Evolutionary conservation across 768 basidiomycete species (phyloP).

Genomic region (Neoboletus brunneissimus): DNA sequence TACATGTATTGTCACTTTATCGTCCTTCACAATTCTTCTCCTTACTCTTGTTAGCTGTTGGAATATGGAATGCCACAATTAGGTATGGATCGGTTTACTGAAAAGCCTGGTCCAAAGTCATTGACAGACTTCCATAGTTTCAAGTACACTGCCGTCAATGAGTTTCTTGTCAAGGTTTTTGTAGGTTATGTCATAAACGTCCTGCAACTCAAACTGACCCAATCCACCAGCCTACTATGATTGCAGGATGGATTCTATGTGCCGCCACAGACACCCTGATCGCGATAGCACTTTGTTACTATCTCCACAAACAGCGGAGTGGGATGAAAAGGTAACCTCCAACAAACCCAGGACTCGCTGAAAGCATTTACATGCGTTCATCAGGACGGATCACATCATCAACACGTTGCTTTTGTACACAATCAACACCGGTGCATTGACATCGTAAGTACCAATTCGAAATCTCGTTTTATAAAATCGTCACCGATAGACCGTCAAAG

Average conservation of each 20-base stretch:
- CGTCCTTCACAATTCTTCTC: too few relatives aligned
- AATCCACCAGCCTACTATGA: not conserved
- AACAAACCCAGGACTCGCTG: too few relatives aligned
- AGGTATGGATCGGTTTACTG: not conserved
- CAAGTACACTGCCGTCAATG: not conserved
- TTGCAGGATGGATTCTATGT: not conserved
- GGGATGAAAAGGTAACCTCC: conserved; percentile 4
- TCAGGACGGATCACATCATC: too few relatives aligned
- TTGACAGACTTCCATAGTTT: conserved; percentile 4
- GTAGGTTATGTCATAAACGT: not conserved
- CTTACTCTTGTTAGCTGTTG: conserved; percentile 7
- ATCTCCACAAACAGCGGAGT: conserved; percentile 8
- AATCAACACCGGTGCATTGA: too few relatives aligned
- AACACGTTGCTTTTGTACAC: too few relatives aligned
- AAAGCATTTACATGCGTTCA: too few relatives aligned
- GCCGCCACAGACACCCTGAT: too few relatives aligned
- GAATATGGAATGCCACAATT: conserved; percentile 2
- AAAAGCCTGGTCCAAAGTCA: not conserved
- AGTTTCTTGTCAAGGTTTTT: not conserved
- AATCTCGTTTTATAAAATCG: too few relatives aligned
- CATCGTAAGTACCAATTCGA: too few relatives aligned
- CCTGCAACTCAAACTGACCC: not conserved
- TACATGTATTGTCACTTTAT: too few relatives aligned
- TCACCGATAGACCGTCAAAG: too few relatives aligned
- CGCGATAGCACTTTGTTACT: not conserved